These are phyloP conservation scores for Colletotrichum euphorbiae DNA, from an alignment of 2,329 filamentous ascomycete genomes.

Conservation along the genomic window DNA sequence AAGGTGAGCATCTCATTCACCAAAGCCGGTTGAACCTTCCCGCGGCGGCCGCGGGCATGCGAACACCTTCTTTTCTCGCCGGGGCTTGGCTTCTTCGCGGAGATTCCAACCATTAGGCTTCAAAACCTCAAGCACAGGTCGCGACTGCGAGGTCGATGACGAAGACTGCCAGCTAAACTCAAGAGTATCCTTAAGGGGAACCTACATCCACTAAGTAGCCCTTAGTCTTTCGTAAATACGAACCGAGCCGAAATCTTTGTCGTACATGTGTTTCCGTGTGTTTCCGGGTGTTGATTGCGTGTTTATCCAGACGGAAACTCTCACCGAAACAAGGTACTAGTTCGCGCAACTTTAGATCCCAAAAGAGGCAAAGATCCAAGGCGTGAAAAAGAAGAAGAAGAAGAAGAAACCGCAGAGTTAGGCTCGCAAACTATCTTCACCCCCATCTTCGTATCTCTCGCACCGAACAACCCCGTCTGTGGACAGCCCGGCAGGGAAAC, in stretches of 20 bases:
- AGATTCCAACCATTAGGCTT: background rate
- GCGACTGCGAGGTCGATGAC: slow-evolving; percentile 16
- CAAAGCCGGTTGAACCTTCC: slow-evolving; percentile 11
- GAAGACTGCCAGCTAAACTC: slow-evolving; percentile 27
- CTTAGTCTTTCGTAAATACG: background rate
- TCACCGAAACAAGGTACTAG: slow-evolving; percentile 17
- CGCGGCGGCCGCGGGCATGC: slow-evolving; percentile 1
- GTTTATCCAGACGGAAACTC: slow-evolving; percentile 15
- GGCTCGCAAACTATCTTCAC: slow-evolving; percentile 15
- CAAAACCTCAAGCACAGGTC: background rate
- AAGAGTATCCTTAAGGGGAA: slow-evolving; percentile 23
- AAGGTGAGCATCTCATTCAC: background rate
- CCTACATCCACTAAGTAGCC: background rate
- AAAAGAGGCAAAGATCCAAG: background rate
- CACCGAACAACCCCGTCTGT: slow-evolving; percentile 13
- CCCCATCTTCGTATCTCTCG: slow-evolving; percentile 27
- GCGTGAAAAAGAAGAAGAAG: background rate
- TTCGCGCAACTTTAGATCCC: slow-evolving; percentile 20
- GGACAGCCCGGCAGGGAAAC: slow-evolving; percentile 8
- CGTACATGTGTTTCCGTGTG: background rate
- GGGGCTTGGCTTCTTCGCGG: background rate
- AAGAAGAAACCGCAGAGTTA: slow-evolving; percentile 11
- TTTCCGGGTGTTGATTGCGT: slow-evolving; percentile 2
- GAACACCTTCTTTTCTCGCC: background rate
- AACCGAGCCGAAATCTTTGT: background rate